These are phyloP conservation scores for Pythium utonaiense DNA, from an alignment of 352 stramenopile species.

Conservation along the genomic window DNA sequence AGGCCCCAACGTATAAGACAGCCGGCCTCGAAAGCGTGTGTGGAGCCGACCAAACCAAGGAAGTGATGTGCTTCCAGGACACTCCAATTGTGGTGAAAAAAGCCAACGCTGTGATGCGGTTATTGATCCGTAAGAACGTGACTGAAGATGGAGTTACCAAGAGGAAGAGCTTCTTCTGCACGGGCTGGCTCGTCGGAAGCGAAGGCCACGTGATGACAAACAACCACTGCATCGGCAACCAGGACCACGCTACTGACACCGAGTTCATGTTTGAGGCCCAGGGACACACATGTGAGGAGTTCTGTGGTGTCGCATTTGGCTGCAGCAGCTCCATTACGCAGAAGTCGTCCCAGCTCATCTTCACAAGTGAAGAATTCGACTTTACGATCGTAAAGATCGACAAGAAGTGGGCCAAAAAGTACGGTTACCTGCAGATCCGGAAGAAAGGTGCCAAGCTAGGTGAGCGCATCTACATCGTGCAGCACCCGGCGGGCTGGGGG, in stretches of 20 bases:
- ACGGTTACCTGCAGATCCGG: slow-evolving; percentile 56
- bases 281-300: not conserved
- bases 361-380: slow-evolving; percentile 6
- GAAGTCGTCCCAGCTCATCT: slow-evolving; percentile 4
- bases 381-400: slow-evolving; percentile 29
- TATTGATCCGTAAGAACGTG: not conserved
- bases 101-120: not conserved
- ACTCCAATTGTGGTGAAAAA: not conserved
- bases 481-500: slow-evolving; percentile 57
- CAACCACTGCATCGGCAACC: slow-evolving; percentile 30
- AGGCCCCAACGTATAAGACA: slow-evolving; percentile 1
- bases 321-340: slow-evolving; percentile 4
- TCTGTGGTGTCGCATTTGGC: slow-evolving; percentile 1
- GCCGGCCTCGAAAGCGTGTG: not conserved
- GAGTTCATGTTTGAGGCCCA: slow-evolving; percentile 12
- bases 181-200: slow-evolving; percentile 24
- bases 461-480: slow-evolving; percentile 57
- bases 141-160: not conserved
- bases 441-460: slow-evolving; percentile 34
- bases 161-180: slow-evolving; percentile 1
- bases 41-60: not conserved
- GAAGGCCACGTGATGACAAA: slow-evolving; percentile 39
- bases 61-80: not conserved
- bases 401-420: slow-evolving; percentile 37
- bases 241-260: not conserved